A percentile compares a stretch with the other conserved stretches of the same genome.
Conservation (phyloP, 129 eudicot species). For the Flaveria trinervia region DNA sequence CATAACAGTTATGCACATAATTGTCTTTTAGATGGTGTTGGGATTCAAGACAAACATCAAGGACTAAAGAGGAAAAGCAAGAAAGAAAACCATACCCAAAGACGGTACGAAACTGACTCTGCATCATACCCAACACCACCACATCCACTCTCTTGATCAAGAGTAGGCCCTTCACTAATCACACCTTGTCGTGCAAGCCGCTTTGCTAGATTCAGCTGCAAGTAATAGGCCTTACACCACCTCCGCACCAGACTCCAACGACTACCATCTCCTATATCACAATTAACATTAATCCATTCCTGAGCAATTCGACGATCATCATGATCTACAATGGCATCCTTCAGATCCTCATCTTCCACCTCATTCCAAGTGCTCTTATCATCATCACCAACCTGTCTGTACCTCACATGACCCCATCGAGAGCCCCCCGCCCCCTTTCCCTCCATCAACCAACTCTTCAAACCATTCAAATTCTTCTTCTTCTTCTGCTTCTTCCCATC, state of each 20-base stretch:
- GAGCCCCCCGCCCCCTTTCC: slow-evolving; percentile 30
- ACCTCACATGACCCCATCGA: slow-evolving; percentile 38
- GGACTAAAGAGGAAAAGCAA: slow-evolving; percentile 5
- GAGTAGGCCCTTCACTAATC: slow-evolving; percentile 51
- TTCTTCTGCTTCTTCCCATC: slow-evolving; percentile 21
- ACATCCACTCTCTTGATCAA: slow-evolving; percentile 38
- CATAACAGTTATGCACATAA: background rate
- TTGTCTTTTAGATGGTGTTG: background rate
- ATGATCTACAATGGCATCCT: background rate
- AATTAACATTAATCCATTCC: slow-evolving; percentile 1
- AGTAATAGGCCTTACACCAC: slow-evolving; percentile 62
- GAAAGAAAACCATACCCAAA: slow-evolving; percentile 59
- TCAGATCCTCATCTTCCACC: background rate
- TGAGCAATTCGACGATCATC: slow-evolving; percentile 28
- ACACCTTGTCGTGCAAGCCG: slow-evolving; percentile 57
- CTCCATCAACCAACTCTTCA: slow-evolving; percentile 55
- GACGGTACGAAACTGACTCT: slow-evolving; percentile 72
- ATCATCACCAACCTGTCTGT: slow-evolving; percentile 23
- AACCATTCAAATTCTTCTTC: slow-evolving; percentile 53
- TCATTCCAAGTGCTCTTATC: background rate
- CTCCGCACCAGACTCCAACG: slow-evolving; percentile 38
- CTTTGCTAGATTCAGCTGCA: slow-evolving; percentile 76
- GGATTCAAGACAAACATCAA: background rate
- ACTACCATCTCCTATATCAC: slow-evolving; percentile 12
- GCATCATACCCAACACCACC: slow-evolving; percentile 53